phyloP scores from a whole-genome alignment of 805 yeast species.

The Myxozyma vanderwaltii region DNA sequence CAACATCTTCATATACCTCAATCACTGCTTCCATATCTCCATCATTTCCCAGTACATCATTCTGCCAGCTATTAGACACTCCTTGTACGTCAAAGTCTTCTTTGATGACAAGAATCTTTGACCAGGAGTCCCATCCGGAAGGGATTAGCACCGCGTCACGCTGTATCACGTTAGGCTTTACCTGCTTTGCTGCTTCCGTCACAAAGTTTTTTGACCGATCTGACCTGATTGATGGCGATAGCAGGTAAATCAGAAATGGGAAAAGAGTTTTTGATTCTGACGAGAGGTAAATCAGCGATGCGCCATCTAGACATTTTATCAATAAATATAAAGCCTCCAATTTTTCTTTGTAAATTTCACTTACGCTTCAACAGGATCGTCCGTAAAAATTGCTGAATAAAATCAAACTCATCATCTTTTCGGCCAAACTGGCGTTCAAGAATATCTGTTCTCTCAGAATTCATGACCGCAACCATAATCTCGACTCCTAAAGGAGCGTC shows the following conservation, averaged over 20 bases:
- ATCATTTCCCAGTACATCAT: constrained; percentile 17
- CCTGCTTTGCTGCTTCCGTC: constrained; percentile 14
- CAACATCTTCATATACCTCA: constrained; percentile 34
- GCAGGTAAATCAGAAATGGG: constrained; percentile 20
- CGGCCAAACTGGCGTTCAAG: constrained; percentile 34
- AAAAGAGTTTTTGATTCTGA: constrained; percentile 22
- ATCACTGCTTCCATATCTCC: constrained; percentile 20
- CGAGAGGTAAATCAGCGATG: constrained; percentile 25
- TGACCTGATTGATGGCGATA: constrained; percentile 16
- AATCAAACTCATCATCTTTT: constrained; percentile 38
- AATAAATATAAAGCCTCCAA: background rate
- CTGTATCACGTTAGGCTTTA: constrained; percentile 35
- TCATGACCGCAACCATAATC: constrained; percentile 35
- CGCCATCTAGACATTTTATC: constrained; percentile 8
- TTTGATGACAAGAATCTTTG: constrained; percentile 38
- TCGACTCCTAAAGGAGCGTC: constrained; percentile 39
- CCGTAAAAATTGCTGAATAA: constrained; percentile 40
- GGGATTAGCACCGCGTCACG: constrained; percentile 38
- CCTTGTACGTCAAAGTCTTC: constrained; percentile 35
- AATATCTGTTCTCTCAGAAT: constrained; percentile 32
- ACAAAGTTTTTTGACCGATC: constrained; percentile 1
- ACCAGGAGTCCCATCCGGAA: constrained; percentile 44
- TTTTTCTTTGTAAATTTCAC: background rate
- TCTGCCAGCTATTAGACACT: constrained; percentile 36
- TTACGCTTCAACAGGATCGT: constrained; percentile 35